These are phyloP conservation scores for Arachis monticola DNA, from an alignment of 331 rosid genomes.

Conservation along the genomic window DNA sequence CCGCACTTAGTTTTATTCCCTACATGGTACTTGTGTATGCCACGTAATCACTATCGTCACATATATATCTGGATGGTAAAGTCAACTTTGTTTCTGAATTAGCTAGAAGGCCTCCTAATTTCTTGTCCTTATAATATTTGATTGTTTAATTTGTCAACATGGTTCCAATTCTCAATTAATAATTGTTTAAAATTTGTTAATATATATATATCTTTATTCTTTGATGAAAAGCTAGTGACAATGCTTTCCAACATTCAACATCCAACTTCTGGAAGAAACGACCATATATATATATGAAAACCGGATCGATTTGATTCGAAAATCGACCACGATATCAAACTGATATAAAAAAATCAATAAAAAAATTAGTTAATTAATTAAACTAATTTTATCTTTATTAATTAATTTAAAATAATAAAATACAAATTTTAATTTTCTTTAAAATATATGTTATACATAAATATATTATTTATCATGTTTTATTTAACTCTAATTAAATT, in stretches of 20 bases:
- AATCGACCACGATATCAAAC: too few species aligned
- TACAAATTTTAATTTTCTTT: too few species aligned
- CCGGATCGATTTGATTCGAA: too few species aligned
- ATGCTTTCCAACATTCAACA: slow-evolving; percentile 16
- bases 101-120: slow-evolving; percentile 8
- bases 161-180: background rate
- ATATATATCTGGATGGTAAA: slow-evolving; percentile 2
- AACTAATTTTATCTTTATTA: too few species aligned
- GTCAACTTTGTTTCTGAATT: slow-evolving; percentile 38
- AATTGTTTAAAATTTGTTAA: background rate
- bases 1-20: slow-evolving; percentile 37
- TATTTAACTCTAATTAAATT: too few species aligned
- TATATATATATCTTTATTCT: background rate
- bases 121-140: slow-evolving; percentile 6
- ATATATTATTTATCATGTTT: too few species aligned
- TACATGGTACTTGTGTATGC: slow-evolving; percentile 31
- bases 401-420: too few species aligned
- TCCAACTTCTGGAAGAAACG: slow-evolving; percentile 17
- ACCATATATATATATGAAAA: too few species aligned
- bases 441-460: too few species aligned
- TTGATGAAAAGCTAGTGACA: background rate
- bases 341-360: too few species aligned
- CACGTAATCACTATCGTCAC: slow-evolving; percentile 1
- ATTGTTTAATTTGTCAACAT: background rate
- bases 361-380: too few species aligned